Percentiles rank a stretch among this genome's conserved stretches.
Conservation (phyloP, 768 basidiomycete genomes). For the Suillus luteus region DNA sequence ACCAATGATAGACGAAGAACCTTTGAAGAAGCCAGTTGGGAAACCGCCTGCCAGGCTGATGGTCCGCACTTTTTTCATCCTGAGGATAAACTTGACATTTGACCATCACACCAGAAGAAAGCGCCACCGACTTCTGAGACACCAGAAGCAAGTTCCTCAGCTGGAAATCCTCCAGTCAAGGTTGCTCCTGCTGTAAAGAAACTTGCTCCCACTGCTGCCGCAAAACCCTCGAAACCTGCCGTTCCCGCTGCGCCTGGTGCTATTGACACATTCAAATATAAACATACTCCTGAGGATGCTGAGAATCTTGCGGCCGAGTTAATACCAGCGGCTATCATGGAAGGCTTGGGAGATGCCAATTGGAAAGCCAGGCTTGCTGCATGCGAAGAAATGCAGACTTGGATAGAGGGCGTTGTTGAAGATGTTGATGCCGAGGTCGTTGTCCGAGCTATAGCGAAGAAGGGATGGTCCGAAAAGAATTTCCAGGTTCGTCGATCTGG, state of each 20-base stretch:
- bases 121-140: constrained; percentile 37
- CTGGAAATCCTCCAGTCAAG: constrained; percentile 30
- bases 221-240: constrained; percentile 48
- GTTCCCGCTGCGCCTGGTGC: constrained; percentile 51
- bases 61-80: constrained; percentile 28
- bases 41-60: constrained; percentile 54
- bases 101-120: constrained; percentile 52
- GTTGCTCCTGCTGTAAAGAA: constrained; percentile 45
- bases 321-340: constrained; percentile 70
- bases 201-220: constrained; percentile 38
- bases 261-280: constrained; percentile 88
- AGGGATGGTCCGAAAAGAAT: constrained; percentile 98
- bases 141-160: constrained; percentile 25
- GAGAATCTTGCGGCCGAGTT: constrained; percentile 72
- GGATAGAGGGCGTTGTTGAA: constrained; percentile 72
- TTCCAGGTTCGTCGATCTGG: constrained; percentile 69
- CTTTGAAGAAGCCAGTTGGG: constrained; percentile 45
- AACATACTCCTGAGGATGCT: constrained; percentile 90
- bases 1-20: constrained; percentile 30
- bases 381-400: constrained; percentile 80
- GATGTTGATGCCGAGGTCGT: constrained; percentile 85
- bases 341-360: constrained; percentile 80
- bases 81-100: constrained; percentile 5
- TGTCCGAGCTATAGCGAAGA: constrained; percentile 85
- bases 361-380: constrained; percentile 93